These are phyloP conservation scores for Mychonastes homosphaera DNA, from an alignment of 139 green algal species.

Conservation along the genomic window DNA sequence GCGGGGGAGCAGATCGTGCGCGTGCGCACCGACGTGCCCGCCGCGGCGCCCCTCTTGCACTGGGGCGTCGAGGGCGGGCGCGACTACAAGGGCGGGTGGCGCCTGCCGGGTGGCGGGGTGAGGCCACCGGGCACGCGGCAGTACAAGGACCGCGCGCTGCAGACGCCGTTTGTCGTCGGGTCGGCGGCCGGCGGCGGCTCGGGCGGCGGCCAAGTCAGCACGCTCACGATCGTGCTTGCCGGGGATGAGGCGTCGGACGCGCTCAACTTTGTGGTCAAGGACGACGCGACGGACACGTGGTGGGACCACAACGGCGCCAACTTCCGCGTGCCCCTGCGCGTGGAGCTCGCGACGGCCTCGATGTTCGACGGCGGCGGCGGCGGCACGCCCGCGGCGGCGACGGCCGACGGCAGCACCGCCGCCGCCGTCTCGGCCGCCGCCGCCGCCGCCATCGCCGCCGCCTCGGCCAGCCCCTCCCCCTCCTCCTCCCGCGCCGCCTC, in stretches of 20 bases:
- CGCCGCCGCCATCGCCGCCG: too few species aligned
- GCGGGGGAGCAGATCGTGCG: conserved; percentile 23
- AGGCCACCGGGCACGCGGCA: conserved; percentile 68
- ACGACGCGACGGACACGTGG: conserved; percentile 64
- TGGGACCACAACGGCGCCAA: conserved; percentile 71
- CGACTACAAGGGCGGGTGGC: conserved; percentile 77
- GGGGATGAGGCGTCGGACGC: conserved; percentile 62
- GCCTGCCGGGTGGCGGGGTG: conserved; percentile 45
- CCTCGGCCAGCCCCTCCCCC: too few species aligned
- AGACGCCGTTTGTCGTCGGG: conserved; percentile 82
- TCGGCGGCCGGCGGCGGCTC: not conserved
- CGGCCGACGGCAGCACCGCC: not conserved
- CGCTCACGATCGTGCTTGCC: conserved; percentile 43
- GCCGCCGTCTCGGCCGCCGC: too few species aligned
- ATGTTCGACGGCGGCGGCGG: not conserved
- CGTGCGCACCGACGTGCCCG: conserved; percentile 27
- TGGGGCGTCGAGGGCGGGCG: conserved; percentile 82
- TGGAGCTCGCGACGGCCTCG: not conserved
- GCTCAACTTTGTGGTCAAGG: conserved; percentile 94
- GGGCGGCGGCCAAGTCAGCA: not conserved
- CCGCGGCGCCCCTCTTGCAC: conserved; percentile 67
- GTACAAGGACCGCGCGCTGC: conserved; percentile 93
- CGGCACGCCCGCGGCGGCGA: not conserved
- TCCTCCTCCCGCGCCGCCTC: too few species aligned
- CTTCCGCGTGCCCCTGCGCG: conserved; percentile 64